These are phyloP conservation scores for Arachis monticola DNA, from an alignment of 331 rosid species.

Conservation along the genomic window DNA sequence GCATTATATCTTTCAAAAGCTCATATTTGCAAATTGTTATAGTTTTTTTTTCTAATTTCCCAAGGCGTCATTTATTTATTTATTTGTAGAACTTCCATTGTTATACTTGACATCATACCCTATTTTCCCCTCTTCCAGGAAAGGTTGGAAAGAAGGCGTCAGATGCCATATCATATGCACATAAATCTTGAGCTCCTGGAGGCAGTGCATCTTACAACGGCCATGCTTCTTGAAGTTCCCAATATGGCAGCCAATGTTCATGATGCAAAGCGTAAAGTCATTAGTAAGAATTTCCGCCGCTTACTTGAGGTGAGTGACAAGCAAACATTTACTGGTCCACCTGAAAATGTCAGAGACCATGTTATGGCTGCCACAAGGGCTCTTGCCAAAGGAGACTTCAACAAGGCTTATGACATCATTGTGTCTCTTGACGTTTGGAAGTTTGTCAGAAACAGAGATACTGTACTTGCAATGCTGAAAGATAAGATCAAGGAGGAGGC, in stretches of 20 bases:
- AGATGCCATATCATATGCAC: conserved; percentile 99
- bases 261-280: conserved; percentile 80
- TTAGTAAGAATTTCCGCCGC: conserved; percentile 80
- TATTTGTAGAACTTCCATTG: conserved; percentile 3
- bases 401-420: conserved; percentile 69
- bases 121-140: conserved; percentile 57
- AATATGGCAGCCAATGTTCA: conserved; percentile 86
- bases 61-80: background rate
- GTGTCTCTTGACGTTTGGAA: conserved; percentile 89
- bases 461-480: conserved; percentile 79
- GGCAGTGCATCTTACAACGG: conserved; percentile 88
- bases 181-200: conserved; percentile 96
- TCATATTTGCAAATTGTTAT: background rate
- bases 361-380: conserved; percentile 93
- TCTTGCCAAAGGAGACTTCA: conserved; percentile 78
- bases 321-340: conserved; percentile 93
- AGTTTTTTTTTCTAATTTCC: background rate
- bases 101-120: background rate
- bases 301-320: conserved; percentile 82
- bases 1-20: background rate
- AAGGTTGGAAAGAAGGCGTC: conserved; percentile 95
- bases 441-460: conserved; percentile 66
- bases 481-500: conserved; percentile 94
- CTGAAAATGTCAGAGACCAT: conserved; percentile 94
- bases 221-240: conserved; percentile 98